Base-by-base conservation (phyloP, 495 filamentous ascomycete genomes). In the Xylaria cubensis region DNA sequence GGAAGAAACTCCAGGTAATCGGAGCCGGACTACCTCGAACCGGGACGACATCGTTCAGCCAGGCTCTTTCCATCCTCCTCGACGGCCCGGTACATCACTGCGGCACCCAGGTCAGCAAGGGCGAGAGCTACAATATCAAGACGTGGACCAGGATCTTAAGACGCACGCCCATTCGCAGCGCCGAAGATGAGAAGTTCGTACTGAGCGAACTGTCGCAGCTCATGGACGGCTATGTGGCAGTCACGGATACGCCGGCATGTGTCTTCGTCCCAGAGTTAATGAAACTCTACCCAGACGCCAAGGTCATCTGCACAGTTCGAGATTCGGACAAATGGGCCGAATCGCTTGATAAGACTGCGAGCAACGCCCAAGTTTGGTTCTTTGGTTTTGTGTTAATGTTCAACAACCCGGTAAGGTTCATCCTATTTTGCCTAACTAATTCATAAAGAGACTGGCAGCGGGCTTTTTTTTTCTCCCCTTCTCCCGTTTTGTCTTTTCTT, bases 21-120 rank as follows among this genome's bases (percentile, higher is more conserved):
- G 83, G 86, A 48, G 85, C 85, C 61, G 84, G 85, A 1, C 78
- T 86, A 9, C 79, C 86, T 34, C 80, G 84, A 48, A 86, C 84
- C 8, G 84, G 84, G 24, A 85, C 85, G 13, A 79, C 82, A 8
- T 87, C 84, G 21, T 82, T 88, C 71, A 82, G 79, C 64, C 71
- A 73, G 44, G 85, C 85, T 4, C 73, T 86, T 0, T 74, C 78
- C 34, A 84, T 80, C 58, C 82, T 87, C 39, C 80, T 86, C 41
- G 74, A 81, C 26, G 80, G 75, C 4, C 78, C 80, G 1, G 82
- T 82, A 58, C 80, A 77, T 48, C 82, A 83, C 62, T 73, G 77
- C 48, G 80, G 79, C 63, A 80, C 80, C 3, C 74, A 79, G 32
- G 61, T 77, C 48, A 69, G 73, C 32, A 71, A 74, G 42, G 76